Conservation (phyloP, 768 basidiomycete species). For the Phlegmacium glaucopus region DNA sequence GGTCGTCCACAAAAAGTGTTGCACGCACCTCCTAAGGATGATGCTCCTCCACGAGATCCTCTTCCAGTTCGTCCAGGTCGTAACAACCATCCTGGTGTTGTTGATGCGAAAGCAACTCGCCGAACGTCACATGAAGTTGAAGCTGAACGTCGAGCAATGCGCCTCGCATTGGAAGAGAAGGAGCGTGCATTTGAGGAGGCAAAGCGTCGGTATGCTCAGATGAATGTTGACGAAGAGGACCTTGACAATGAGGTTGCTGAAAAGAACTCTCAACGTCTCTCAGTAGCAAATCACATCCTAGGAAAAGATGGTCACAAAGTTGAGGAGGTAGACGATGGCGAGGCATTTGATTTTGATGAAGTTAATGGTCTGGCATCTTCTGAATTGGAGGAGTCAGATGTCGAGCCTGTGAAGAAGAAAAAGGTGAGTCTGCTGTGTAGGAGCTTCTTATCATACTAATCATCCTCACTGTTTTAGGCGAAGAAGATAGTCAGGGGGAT, state of each 20-base stretch:
- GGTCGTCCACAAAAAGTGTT: slow-evolving; percentile 2
- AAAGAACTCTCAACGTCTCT: slow-evolving; percentile 4
- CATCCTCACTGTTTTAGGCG: neutral
- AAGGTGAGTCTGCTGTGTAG: neutral
- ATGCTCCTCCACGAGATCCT: slow-evolving; percentile 4
- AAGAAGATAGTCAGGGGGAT: slow-evolving; percentile 4
- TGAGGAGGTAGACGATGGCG: slow-evolving; percentile 1
- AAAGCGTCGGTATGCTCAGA: slow-evolving; percentile 6
- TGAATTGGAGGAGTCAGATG: neutral
- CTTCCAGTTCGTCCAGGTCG: slow-evolving; percentile 11
- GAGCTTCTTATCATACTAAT: too few species aligned
- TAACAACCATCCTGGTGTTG: slow-evolving; percentile 7
- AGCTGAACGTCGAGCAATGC: slow-evolving; percentile 1
- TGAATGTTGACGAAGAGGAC: slow-evolving; percentile 8
- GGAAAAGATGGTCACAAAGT: slow-evolving; percentile 1
- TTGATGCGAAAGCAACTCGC: neutral
- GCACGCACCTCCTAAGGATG: neutral
- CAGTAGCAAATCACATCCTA: slow-evolving; percentile 5
- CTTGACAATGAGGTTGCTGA: neutral
- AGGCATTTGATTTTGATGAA: slow-evolving; percentile 5
- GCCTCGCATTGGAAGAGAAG: neutral
- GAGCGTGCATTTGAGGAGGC: slow-evolving; percentile 1
- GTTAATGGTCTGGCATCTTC: neutral
- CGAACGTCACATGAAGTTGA: slow-evolving; percentile 10
- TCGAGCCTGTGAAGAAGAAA: neutral